phyloP scores from a whole-genome alignment of 1,139 yeast genomes.

The Taiozyma sp. region DNA sequence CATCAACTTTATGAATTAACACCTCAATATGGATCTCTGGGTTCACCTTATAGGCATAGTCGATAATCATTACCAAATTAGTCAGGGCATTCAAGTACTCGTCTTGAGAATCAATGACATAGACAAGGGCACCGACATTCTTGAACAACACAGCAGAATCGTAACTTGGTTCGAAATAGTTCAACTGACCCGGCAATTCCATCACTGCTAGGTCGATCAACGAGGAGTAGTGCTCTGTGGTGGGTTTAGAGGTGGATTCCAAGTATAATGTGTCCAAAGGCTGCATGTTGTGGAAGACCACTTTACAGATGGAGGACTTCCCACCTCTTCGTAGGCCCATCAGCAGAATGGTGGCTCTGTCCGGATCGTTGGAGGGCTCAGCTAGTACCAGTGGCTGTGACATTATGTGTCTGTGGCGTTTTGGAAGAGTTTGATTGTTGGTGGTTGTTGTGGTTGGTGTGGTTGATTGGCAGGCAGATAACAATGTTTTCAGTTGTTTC shows the following conservation, averaged over 20 bases:
- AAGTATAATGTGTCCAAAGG: slow-evolving; percentile 88
- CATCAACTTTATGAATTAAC: slow-evolving; percentile 91
- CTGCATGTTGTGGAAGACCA: slow-evolving; percentile 94
- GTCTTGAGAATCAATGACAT: slow-evolving; percentile 93
- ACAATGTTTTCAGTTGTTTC: no score
- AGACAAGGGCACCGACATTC: slow-evolving; percentile 88
- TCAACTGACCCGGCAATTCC: slow-evolving; percentile 94
- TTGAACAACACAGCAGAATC: slow-evolving; percentile 75
- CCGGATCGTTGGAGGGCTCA: slow-evolving; percentile 42
- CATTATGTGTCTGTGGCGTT: background rate
- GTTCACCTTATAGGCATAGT: slow-evolving; percentile 80
- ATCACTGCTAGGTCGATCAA: slow-evolving; percentile 86
- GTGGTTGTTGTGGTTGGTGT: no score
- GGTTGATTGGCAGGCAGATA: no score
- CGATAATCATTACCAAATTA: slow-evolving; percentile 82
- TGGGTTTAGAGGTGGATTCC: slow-evolving; percentile 87
- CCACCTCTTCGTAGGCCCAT: slow-evolving; percentile 84
- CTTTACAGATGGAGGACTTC: slow-evolving; percentile 89
- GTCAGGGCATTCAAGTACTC: slow-evolving; percentile 91
- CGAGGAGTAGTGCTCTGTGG: slow-evolving; percentile 70
- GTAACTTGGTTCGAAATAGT: slow-evolving; percentile 78
- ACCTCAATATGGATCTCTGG: slow-evolving; percentile 89
- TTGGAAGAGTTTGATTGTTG: no score
- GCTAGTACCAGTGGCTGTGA: slow-evolving; percentile 5
- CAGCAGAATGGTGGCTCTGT: slow-evolving; percentile 61